Evolutionary conservation across 768 basidiomycete species (phyloP).

Genomic region (Phylloporus sp.): DNA sequence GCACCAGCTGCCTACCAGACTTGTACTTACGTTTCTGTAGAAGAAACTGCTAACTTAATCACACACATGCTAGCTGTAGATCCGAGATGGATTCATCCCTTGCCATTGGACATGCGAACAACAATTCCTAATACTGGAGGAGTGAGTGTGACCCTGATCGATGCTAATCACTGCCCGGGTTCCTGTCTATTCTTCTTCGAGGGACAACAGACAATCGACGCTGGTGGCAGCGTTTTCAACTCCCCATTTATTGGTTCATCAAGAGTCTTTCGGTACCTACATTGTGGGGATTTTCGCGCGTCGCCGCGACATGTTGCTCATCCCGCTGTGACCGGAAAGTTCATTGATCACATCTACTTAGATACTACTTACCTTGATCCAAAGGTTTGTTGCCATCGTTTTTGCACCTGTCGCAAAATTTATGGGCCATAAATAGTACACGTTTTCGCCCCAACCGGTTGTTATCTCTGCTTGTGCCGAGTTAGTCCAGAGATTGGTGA

Average conservation of each 20-base stretch:
- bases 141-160: constrained; percentile 88
- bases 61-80: constrained; percentile 88
- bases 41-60: constrained; percentile 88
- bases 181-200: constrained; percentile 93
- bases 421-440: constrained; percentile 52
- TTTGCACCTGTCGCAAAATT: not conserved
- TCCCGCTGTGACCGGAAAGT: constrained; percentile 74
- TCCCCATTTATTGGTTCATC: constrained; percentile 66
- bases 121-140: constrained; percentile 78
- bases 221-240: constrained; percentile 76
- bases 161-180: constrained; percentile 98
- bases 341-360: constrained; percentile 83
- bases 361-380: constrained; percentile 96
- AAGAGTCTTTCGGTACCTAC: constrained; percentile 79
- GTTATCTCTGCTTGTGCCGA: constrained; percentile 92
- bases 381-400: constrained; percentile 41
- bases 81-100: constrained; percentile 79
- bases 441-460: constrained; percentile 91
- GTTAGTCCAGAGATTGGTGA: constrained; percentile 56
- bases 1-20: not conserved
- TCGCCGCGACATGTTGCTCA: constrained; percentile 85
- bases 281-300: constrained; percentile 93
- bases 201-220: constrained; percentile 82
- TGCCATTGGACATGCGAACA: constrained; percentile 75
- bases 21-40: constrained; percentile 19